These are phyloP conservation scores for Bullera alba DNA, from an alignment of 768 basidiomycete genomes.

Conservation along the genomic window DNA sequence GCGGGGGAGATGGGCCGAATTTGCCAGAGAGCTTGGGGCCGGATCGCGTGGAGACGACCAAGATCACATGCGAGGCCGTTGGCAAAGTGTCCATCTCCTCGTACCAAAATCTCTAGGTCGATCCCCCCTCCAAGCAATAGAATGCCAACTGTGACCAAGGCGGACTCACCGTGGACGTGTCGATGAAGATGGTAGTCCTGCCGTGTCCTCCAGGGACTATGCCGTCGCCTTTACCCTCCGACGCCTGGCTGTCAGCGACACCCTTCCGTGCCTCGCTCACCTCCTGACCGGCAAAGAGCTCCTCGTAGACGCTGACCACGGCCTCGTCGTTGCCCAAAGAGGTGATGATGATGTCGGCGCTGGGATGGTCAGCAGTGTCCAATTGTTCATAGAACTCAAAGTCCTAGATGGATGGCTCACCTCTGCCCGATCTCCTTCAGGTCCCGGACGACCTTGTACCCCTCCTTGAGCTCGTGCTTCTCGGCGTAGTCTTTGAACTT, in stretches of 20 bases:
- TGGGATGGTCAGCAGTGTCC: constrained; percentile 6
- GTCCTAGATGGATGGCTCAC: constrained; percentile 19
- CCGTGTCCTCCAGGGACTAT: constrained; percentile 35
- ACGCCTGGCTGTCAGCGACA: constrained; percentile 6
- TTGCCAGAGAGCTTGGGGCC: too few relatives aligned
- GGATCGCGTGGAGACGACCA: too few relatives aligned
- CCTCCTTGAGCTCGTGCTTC: constrained; percentile 54
- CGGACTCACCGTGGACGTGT: constrained; percentile 69
- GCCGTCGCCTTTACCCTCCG: constrained; percentile 44
- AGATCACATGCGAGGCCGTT: too few relatives aligned
- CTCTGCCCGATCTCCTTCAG: constrained; percentile 57
- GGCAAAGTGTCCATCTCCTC: constrained; percentile 52
- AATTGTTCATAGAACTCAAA: neutral
- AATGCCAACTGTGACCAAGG: neutral
- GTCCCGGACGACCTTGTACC: constrained; percentile 55
- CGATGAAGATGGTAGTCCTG: constrained; percentile 68
- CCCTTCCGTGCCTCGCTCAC: constrained; percentile 45
- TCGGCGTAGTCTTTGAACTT: constrained; percentile 57
- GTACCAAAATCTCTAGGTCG: constrained; percentile 8
- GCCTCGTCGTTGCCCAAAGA: constrained; percentile 66
- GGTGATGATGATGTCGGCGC: constrained; percentile 71
- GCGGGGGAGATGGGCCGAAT: neutral
- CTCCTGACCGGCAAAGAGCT: constrained; percentile 57
- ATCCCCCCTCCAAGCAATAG: neutral
- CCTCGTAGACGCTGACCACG: constrained; percentile 58